Evolutionary conservation across 73 alveolate species (phyloP).

Genomic region (Tetrahymena elliotti): DNA sequence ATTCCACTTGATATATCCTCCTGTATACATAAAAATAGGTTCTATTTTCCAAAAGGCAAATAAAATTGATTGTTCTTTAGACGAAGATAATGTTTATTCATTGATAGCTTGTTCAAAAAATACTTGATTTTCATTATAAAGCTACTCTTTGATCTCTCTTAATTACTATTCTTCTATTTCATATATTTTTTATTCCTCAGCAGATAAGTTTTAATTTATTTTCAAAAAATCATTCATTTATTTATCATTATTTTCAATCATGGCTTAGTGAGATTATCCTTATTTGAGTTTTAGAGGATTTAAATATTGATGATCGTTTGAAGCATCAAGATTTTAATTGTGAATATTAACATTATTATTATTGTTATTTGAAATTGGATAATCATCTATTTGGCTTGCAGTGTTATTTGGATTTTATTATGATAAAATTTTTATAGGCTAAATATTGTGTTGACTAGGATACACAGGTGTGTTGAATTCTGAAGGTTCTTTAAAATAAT

Average conservation of each 20-base stretch:
- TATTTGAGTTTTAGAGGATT: background rate
- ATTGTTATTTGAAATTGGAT: background rate
- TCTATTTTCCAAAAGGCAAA: background rate
- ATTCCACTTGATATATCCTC: background rate
- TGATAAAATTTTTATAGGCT: background rate
- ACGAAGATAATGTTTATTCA: background rate
- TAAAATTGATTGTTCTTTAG: background rate
- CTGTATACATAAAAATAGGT: background rate
- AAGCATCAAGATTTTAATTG: background rate
- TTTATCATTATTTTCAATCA: background rate
- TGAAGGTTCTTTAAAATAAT: background rate
- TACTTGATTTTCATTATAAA: background rate
- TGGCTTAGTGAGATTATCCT: background rate
- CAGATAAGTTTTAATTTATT: background rate
- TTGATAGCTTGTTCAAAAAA: background rate
- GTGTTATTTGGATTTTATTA: background rate
- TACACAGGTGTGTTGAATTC: background rate
- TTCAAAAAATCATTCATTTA: background rate
- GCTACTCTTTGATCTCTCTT: background rate
- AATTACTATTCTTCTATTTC: background rate
- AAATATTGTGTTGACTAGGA: background rate
- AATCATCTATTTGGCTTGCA: background rate
- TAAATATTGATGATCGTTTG: background rate
- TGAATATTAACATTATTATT: background rate
- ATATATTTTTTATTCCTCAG: background rate